These are phyloP conservation scores for Cornus florida DNA, from an alignment of 148 eudicot species.

Conservation along the genomic window DNA sequence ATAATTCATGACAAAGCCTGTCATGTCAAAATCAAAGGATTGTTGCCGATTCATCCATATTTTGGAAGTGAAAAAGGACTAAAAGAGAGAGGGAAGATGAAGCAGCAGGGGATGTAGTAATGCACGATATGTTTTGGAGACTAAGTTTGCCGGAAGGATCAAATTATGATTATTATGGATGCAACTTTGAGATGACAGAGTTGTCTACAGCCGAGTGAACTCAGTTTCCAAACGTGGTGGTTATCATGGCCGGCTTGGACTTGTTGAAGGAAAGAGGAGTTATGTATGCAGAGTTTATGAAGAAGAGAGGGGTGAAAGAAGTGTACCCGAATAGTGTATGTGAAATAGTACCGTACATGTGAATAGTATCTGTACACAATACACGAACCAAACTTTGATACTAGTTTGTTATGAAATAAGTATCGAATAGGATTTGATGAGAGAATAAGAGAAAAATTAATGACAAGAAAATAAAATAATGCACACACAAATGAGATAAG, in stretches of 20 bases:
- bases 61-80: conserved; percentile 77
- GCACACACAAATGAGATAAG: too few relatives aligned
- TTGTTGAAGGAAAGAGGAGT: conserved; percentile 78
- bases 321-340: conserved; percentile 17
- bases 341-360: too few relatives aligned
- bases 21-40: conserved; percentile 38
- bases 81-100: conserved; percentile 35
- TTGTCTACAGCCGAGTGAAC: conserved; percentile 40
- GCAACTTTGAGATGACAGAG: conserved; percentile 50
- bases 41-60: conserved; percentile 63
- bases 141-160: conserved; percentile 64
- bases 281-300: conserved; percentile 59
- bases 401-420: too few relatives aligned
- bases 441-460: too few relatives aligned
- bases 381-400: too few relatives aligned
- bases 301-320: conserved; percentile 40
- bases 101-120: conserved; percentile 37
- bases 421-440: too few relatives aligned
- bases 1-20: conserved; percentile 11
- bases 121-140: conserved; percentile 79
- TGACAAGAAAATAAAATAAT: too few relatives aligned
- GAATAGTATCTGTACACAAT: too few relatives aligned
- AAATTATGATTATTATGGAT: conserved; percentile 59
- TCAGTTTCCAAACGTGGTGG: conserved; percentile 47
- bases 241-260: conserved; percentile 62